Base-by-base conservation (phyloP, 2,329 filamentous ascomycete genomes). In the Nigrospora oryzae region DNA sequence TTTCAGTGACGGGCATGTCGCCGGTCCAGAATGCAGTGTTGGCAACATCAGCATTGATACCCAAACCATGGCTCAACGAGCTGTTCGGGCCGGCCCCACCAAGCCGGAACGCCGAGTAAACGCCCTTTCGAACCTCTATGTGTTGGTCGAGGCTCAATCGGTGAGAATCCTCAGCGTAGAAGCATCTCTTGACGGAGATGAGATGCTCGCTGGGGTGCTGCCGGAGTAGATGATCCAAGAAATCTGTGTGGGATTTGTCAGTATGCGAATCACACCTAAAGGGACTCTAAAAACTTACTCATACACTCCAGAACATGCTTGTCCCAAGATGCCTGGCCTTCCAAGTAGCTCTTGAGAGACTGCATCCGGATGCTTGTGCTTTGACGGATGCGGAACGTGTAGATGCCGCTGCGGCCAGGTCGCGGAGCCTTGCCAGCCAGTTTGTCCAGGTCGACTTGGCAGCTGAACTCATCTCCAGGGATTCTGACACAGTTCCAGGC, bases 1-100 rank as follows among this genome's bases (percentile, higher is more conserved):
- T 46, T 3, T 64, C 53, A 15, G 67, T 64, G 5, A 77, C 42
- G 1, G 57, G 58, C 38, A 68, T 63, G 2, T 58, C 50, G 0
- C 57, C 63, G 0, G 64, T 74, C 84, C 87, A 97, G 67, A 98
- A 98, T 12, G 86, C 86, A 0, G 88, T 86, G 59, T 97, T 95
- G 46, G 90, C 84, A 30, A 95, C 85, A 56, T 98, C 91, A 11
- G 95, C 81, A 54, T 96, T 97, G 59, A 98, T 69, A 0, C 86
- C 80, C 6, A 97, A 72, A 10, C 79, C 79, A 23, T 78, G 75
- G 31, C 77, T 73, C 31, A 28, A 42, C 3, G 36, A 17, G 13
- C 12, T 44, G 19, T 12, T 33, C 36, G 17, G 28, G 19, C 12
- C 12, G 63, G 76, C 74, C 49, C 87, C 74, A 39, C 83, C 84